Conservation (phyloP, 306 rosid species). For the Prosopis cineraria region DNA sequence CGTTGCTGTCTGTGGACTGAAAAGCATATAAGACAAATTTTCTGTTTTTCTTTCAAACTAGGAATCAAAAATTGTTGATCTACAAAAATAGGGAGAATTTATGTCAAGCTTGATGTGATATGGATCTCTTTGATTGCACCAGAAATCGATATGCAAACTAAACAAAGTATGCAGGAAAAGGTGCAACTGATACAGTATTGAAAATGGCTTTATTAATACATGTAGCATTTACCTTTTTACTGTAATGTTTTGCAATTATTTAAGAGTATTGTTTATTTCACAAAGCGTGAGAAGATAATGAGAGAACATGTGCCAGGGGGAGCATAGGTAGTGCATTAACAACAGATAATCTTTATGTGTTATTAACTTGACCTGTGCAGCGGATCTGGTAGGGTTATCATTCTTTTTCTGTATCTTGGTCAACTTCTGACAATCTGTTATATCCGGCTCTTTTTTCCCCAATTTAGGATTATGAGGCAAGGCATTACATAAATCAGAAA, state of each 20-base stretch:
- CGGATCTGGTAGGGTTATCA: background rate
- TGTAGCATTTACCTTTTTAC: background rate
- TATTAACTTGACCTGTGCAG: conserved; percentile 14
- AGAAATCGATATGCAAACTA: background rate
- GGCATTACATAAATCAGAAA: conserved; percentile 76
- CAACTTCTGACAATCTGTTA: conserved; percentile 12
- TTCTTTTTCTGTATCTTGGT: conserved; percentile 12
- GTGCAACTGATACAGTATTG: conserved; percentile 8
- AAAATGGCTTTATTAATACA: conserved; percentile 11
- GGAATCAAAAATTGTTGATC: conserved; percentile 7
- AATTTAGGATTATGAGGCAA: conserved; percentile 79
- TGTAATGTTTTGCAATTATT: conserved; percentile 4
- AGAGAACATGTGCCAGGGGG: background rate
- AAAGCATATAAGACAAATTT: background rate
- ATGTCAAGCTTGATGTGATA: background rate
- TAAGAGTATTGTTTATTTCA: conserved; percentile 9
- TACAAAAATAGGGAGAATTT: conserved; percentile 5
- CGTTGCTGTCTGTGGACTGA: background rate
- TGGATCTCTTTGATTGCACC: background rate
- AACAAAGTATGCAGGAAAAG: conserved; percentile 12
- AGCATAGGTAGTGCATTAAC: conserved; percentile 14
- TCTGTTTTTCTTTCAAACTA: background rate
- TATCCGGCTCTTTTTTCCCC: conserved; percentile 4
- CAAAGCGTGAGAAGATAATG: background rate
- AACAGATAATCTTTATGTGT: conserved; percentile 5